Evolutionary conservation across 768 basidiomycete species (phyloP).

Genomic region (Phlegmacium glaucopus): DNA sequence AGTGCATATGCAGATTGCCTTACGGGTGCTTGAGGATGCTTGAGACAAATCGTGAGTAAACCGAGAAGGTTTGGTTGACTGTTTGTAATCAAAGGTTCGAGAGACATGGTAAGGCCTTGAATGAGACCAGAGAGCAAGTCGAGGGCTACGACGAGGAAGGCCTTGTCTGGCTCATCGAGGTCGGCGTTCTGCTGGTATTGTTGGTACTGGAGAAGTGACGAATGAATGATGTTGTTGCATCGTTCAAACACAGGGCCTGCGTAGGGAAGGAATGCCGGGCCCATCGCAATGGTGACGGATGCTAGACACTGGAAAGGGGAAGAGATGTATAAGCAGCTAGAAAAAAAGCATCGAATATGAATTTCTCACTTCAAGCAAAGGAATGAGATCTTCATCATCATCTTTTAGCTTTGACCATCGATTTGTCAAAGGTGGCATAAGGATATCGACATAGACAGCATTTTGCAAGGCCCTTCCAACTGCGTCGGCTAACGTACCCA

Average conservation of each 20-base stretch:
- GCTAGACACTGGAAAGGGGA: slow-evolving; percentile 74
- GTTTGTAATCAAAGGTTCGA: slow-evolving; percentile 68
- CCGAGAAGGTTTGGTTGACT: slow-evolving; percentile 77
- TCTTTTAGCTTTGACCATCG: slow-evolving; percentile 91
- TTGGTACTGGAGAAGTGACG: slow-evolving; percentile 80
- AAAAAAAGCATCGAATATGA: slow-evolving; percentile 1
- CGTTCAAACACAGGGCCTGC: slow-evolving; percentile 91
- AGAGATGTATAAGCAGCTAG: slow-evolving; percentile 2
- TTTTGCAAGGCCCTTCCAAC: slow-evolving; percentile 88
- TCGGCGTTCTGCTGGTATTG: slow-evolving; percentile 86
- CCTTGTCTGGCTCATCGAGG: slow-evolving; percentile 92
- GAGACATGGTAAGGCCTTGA: slow-evolving; percentile 81
- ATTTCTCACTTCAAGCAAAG: slow-evolving; percentile 83
- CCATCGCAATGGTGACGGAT: slow-evolving; percentile 96
- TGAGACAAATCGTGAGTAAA: slow-evolving; percentile 84
- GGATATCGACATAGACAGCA: slow-evolving; percentile 83
- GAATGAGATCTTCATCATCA: slow-evolving; percentile 90
- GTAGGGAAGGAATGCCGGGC: slow-evolving; percentile 82
- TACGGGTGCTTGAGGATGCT: slow-evolving; percentile 94
- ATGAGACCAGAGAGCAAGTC: slow-evolving; percentile 94
- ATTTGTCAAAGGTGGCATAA: slow-evolving; percentile 92
- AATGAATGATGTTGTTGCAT: slow-evolving; percentile 82
- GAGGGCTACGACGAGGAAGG: slow-evolving; percentile 97
- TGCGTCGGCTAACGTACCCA: slow-evolving; percentile 96
- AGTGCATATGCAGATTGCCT: slow-evolving; percentile 98